Evolutionary conservation across 148 eudicot genomes (phyloP).

Genomic region (Pouteria glomerata): DNA sequence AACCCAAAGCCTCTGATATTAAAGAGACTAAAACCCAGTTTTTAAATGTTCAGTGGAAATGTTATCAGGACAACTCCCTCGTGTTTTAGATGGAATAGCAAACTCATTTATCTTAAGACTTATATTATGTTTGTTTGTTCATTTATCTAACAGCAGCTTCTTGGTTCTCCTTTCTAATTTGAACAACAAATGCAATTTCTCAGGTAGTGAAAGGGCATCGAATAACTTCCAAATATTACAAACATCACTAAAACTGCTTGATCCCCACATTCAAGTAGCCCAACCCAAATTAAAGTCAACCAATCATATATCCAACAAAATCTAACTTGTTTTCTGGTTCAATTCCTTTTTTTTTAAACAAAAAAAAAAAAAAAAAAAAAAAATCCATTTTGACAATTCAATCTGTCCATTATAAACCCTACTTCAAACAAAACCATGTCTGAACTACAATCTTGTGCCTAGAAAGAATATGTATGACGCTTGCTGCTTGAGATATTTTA

Average conservation of each 20-base stretch:
- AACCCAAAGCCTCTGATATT: too few relatives aligned
- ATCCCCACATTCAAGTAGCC: neutral
- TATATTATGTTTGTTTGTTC: neutral
- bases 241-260: neutral
- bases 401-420: conserved; percentile 4
- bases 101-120: conserved; percentile 5
- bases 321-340: neutral
- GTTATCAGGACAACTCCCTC: neutral
- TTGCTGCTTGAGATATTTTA: neutral
- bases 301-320: neutral
- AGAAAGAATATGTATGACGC: neutral
- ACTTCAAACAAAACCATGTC: neutral
- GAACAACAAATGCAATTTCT: neutral
- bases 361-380: neutral
- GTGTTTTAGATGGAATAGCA: neutral
- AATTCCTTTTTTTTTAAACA: neutral
- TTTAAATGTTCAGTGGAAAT: neutral
- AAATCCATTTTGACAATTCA: neutral
- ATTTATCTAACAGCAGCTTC: neutral
- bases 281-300: neutral
- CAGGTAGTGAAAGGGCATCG: too few relatives aligned
- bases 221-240: too few relatives aligned
- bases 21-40: neutral
- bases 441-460: neutral
- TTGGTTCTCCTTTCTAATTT: neutral